phyloP scores from a whole-genome alignment of 2,329 filamentous ascomycete genomes.

The Phoma sp. region DNA sequence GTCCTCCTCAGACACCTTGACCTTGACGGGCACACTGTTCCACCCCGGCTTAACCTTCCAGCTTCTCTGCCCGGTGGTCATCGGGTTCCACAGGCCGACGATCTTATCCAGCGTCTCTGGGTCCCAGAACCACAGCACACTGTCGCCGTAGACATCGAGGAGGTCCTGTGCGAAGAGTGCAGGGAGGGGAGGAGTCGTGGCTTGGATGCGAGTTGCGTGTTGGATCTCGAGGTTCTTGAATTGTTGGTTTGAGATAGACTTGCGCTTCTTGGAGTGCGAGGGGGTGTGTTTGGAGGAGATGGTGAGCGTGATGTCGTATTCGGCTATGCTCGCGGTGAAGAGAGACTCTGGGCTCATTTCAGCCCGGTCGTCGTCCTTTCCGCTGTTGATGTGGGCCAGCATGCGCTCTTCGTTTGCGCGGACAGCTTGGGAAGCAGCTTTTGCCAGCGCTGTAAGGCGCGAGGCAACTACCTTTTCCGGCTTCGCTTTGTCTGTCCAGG shows the following conservation, averaged over 20 bases:
- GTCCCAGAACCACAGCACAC: slow-evolving; percentile 82
- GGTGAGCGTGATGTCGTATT: slow-evolving; percentile 88
- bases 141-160: slow-evolving; percentile 69
- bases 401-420: slow-evolving; percentile 62
- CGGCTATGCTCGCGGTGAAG: slow-evolving; percentile 74
- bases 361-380: neutral
- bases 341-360: slow-evolving; percentile 61
- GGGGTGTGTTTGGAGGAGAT: slow-evolving; percentile 64
- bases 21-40: slow-evolving; percentile 65
- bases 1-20: slow-evolving; percentile 36
- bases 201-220: slow-evolving; percentile 34
- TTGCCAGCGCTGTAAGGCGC: slow-evolving; percentile 82
- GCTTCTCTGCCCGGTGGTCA: slow-evolving; percentile 56
- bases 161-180: slow-evolving; percentile 73
- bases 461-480: slow-evolving; percentile 85
- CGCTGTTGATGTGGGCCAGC: slow-evolving; percentile 29
- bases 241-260: slow-evolving; percentile 50
- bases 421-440: slow-evolving; percentile 66
- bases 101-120: slow-evolving; percentile 64
- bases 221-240: slow-evolving; percentile 84
- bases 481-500: slow-evolving; percentile 74
- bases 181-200: slow-evolving; percentile 65
- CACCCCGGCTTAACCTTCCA: slow-evolving; percentile 78
- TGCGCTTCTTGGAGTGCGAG: slow-evolving; percentile 29
- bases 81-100: slow-evolving; percentile 71